Base-by-base conservation (phyloP, 169 alveolate species). In the Plasmodium reichenowi region DNA sequence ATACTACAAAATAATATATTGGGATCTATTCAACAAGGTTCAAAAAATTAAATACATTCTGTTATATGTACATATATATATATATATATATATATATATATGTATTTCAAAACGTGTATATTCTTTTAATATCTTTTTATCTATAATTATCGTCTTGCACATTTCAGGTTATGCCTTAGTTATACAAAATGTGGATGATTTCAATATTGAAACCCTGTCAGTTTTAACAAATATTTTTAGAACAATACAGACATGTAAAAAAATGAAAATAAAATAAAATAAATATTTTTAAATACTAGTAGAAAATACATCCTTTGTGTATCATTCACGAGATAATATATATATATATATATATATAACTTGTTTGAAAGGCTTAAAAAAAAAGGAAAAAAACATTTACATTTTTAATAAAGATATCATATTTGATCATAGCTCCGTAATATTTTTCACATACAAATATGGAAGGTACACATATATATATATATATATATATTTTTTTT, bases 1-100 rank as follows among this genome's bases (percentile, higher is more conserved):
- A 83, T 83, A 68, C 47, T 38, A 38, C 68, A 62, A 67, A 70
- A 83, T 83, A 63, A 45, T 26, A 29, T 83, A 32, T 20, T 83
- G 47, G 91, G 91, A 2, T 50, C 83, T 54, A 83, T 83, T 68
- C 91, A 83, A 17, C 68, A 54, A 62, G 91, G 91, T 83, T 68
- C 2, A 12, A n/a, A 26, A 26, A 54, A 68, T n/a, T n/a, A 38
- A 66, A 38, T n/a, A 66, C 6, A 24, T 64, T 12, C 20, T 24
- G 20, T 62, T 9, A 22, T 17, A 22, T 17, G 1, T 47, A 72
- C 10, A 71, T 10, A n/a, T 45, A 73, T 73, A 32, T 58, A 24
- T 52, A 58, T 48, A 74, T 24, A 58, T 22, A 8, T 59, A 5
- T 20, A 59, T 7, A 74, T 38, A 63, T 8, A 15, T 38, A 38